Conservation (phyloP, 139 green algal genomes). For the Tetradesmus lagerheimii region DNA sequence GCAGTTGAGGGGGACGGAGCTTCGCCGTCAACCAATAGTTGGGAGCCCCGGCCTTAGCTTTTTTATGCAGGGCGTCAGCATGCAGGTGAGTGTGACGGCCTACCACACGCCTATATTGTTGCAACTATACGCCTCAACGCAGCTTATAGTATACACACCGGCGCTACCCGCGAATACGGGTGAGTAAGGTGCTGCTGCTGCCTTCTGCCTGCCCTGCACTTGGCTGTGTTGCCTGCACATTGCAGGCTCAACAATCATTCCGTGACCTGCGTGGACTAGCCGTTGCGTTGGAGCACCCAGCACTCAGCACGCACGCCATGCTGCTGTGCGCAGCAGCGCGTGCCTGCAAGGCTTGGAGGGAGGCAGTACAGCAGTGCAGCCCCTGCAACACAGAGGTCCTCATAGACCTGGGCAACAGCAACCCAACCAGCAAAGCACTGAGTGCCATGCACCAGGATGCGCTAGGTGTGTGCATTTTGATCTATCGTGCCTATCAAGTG, state of each 20-base stretch:
- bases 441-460: too few relatives aligned
- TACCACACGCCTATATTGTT: too few relatives aligned
- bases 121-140: too few relatives aligned
- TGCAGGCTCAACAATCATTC: not conserved
- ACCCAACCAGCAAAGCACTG: too few relatives aligned
- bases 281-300: not conserved
- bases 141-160: too few relatives aligned
- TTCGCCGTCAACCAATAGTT: too few relatives aligned
- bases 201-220: not conserved
- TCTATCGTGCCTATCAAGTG: too few relatives aligned
- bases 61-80: not conserved
- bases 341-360: not conserved
- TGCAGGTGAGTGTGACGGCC: not conserved
- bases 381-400: not conserved
- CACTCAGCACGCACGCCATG: not conserved
- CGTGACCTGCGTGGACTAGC: not conserved
- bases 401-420: not conserved
- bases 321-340: not conserved
- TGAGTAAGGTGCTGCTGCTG: too few relatives aligned
- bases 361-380: not conserved
- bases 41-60: too few relatives aligned
- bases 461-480: too few relatives aligned
- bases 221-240: not conserved
- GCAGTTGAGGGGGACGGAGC: too few relatives aligned
- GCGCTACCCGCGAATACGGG: too few relatives aligned